Evolutionary conservation across 2,329 filamentous ascomycete genomes (phyloP).

Genomic region (Aspergillus arachidicola): DNA sequence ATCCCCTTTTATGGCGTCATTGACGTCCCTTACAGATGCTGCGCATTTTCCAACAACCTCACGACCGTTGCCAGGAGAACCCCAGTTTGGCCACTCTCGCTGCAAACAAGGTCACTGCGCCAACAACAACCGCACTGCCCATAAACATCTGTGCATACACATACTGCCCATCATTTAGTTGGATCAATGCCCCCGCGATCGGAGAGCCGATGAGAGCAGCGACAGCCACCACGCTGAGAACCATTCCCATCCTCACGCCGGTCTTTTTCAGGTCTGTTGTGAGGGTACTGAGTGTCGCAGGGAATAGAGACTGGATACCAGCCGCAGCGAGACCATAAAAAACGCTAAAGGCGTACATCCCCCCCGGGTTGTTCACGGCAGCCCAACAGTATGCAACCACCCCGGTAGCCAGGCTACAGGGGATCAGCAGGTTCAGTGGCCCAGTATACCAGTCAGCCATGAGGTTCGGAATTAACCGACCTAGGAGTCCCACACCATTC

Average conservation of each 20-base stretch:
- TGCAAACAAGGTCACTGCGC: conserved; percentile 44
- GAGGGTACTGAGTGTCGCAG: conserved; percentile 60
- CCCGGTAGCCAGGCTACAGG: conserved; percentile 48
- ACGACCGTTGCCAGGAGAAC: conserved; percentile 38
- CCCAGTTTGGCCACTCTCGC: conserved; percentile 45
- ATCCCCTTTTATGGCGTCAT: too few relatives aligned
- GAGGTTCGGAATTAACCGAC: conserved; percentile 61
- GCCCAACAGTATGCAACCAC: conserved; percentile 60
- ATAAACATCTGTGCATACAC: conserved; percentile 57
- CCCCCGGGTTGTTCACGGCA: conserved; percentile 51
- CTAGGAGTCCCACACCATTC: conserved; percentile 63
- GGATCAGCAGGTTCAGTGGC: conserved; percentile 63
- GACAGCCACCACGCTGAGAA: conserved; percentile 57
- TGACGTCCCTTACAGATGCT: not conserved
- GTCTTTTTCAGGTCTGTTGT: conserved; percentile 56
- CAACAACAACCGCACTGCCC: conserved; percentile 48
- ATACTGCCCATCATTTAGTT: conserved; percentile 49
- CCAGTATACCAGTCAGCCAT: conserved; percentile 62
- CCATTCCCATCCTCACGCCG: conserved; percentile 61
- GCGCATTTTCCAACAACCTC: conserved; percentile 7
- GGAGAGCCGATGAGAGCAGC: conserved; percentile 58
- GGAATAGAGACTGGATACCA: conserved; percentile 68
- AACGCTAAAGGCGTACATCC: conserved; percentile 64
- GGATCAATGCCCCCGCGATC: conserved; percentile 56
- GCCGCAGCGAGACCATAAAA: conserved; percentile 68